Evolutionary conservation across 495 filamentous ascomycete genomes (phyloP).

Genomic region (Hypoxylon fragiforme): DNA sequence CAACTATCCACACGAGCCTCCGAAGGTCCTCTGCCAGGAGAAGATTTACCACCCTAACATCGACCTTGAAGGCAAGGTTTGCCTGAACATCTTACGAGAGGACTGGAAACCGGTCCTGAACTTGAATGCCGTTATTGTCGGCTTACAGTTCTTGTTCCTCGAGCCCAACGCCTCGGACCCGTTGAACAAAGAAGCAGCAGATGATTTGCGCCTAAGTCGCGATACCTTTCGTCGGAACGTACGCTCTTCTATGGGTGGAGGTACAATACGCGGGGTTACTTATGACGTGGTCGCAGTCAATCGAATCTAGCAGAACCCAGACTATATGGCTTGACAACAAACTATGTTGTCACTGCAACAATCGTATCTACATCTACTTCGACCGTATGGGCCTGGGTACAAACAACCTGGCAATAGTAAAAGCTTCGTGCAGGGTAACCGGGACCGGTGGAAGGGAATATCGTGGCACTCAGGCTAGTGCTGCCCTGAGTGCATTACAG

Average conservation of each 20-base stretch:
- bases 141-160: conserved; percentile 96
- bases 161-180: conserved; percentile 96
- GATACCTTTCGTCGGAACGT: conserved; percentile 94
- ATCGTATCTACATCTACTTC: too few species aligned
- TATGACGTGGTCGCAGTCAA: conserved; percentile 75
- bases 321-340: too few species aligned
- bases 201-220: conserved; percentile 80
- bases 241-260: conserved; percentile 77
- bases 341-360: too few species aligned
- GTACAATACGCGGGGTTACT: conserved; percentile 66
- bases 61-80: conserved; percentile 96
- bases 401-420: too few species aligned
- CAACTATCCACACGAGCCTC: conserved; percentile 96
- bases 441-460: too few species aligned
- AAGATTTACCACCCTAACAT: conserved; percentile 99
- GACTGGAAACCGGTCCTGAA: conserved; percentile 99
- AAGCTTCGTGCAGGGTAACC: too few species aligned
- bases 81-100: conserved; percentile 93
- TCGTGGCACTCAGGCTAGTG: too few species aligned
- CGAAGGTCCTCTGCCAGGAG: conserved; percentile 95
- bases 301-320: conserved; percentile 5
- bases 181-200: conserved; percentile 96
- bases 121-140: conserved; percentile 93
- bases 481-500: too few species aligned
- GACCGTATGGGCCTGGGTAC: too few species aligned